Evolutionary conservation across 2,329 filamentous ascomycete genomes (phyloP).

Genomic region (Neopestalotiopsis rosae): DNA sequence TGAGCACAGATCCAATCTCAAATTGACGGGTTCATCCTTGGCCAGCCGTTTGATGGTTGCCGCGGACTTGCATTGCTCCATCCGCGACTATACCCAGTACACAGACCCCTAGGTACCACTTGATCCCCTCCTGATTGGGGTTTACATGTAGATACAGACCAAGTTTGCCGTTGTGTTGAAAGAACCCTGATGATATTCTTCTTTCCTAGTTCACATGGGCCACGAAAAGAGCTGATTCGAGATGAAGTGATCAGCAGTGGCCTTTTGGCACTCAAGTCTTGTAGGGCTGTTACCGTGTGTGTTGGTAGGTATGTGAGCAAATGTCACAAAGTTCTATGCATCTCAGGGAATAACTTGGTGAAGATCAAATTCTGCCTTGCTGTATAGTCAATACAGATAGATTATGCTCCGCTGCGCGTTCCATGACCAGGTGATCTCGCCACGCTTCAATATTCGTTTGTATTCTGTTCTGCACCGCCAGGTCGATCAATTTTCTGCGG

Average conservation of each 20-base stretch:
- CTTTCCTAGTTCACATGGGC: not conserved
- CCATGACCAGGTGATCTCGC: too few species aligned
- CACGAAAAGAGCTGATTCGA: not conserved
- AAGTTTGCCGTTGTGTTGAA: not conserved
- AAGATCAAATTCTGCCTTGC: too few species aligned
- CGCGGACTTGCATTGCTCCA: not conserved
- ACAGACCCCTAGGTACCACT: not conserved
- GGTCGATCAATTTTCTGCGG: not conserved
- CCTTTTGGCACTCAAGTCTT: not conserved
- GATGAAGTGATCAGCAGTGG: not conserved
- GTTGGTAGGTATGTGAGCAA: not conserved
- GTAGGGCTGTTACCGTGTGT: not conserved
- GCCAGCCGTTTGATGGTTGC: not conserved
- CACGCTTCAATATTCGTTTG: not conserved
- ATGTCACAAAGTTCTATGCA: not conserved
- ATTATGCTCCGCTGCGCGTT: too few species aligned
- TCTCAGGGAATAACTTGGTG: not conserved
- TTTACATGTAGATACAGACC: not conserved
- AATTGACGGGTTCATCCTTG: not conserved
- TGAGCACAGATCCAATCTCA: constrained; percentile 1
- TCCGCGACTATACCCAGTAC: not conserved
- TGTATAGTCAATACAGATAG: too few species aligned
- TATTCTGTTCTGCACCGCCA: not conserved
- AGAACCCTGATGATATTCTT: not conserved
- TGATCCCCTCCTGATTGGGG: not conserved